Percentiles rank a stretch among this genome's conserved stretches.
Conservation (phyloP, 2,329 filamentous ascomycete species). For the Phialophora macrospora region DNA sequence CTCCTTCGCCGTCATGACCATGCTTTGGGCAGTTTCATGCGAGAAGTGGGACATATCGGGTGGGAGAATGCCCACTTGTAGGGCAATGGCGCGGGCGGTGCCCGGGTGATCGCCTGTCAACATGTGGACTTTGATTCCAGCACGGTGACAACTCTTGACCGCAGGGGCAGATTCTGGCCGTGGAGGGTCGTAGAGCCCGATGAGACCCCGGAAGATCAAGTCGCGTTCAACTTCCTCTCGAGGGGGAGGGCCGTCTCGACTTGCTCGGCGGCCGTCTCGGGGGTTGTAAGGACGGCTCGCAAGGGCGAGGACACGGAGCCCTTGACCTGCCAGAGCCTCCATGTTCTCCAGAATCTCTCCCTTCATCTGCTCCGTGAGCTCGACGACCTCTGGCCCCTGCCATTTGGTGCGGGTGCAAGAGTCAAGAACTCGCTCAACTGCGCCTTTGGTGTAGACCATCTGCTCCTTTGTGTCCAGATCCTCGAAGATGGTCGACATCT, state of each 20-base stretch:
- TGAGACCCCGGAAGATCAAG: constrained; percentile 73
- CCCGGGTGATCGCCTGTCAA: constrained; percentile 76
- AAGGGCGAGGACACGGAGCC: constrained; percentile 71
- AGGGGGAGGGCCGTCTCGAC: constrained; percentile 32
- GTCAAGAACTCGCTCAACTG: constrained; percentile 70
- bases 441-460: constrained; percentile 54
- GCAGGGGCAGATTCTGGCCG: constrained; percentile 73
- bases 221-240: constrained; percentile 69
- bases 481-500: constrained; percentile 73
- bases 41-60: background rate
- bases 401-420: constrained; percentile 62
- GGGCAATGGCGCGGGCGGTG: constrained; percentile 75
- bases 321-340: constrained; percentile 68
- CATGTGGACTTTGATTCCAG: constrained; percentile 77
- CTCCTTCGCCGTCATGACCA: constrained; percentile 72
- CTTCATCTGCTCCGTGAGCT: constrained; percentile 60
- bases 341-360: constrained; percentile 68
- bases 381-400: constrained; percentile 51
- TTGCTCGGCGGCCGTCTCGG: constrained; percentile 43
- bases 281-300: constrained; percentile 58
- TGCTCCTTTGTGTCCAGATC: constrained; percentile 38
- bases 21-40: constrained; percentile 53
- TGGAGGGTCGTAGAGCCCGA: constrained; percentile 81
- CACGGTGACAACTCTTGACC: constrained; percentile 68
- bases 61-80: constrained; percentile 75